These are phyloP conservation scores for Argentina anserina DNA, from an alignment of 306 rosid species.

Conservation along the genomic window DNA sequence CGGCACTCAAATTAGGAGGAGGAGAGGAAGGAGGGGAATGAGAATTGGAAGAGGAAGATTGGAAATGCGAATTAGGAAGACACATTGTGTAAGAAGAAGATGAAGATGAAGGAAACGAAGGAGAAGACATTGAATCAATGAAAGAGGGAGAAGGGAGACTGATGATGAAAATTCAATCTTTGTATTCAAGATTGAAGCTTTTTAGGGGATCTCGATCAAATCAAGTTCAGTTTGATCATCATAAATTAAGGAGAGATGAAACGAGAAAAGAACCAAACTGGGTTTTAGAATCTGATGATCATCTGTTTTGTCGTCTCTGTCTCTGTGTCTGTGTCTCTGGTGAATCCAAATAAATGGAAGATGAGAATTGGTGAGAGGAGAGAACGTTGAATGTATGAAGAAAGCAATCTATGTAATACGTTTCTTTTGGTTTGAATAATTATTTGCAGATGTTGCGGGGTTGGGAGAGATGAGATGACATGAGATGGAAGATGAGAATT, in stretches of 20 bases:
- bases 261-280: neutral
- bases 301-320: neutral
- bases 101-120: constrained; percentile 13
- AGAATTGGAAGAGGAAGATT: constrained; percentile 23
- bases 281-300: neutral
- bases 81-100: constrained; percentile 7
- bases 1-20: neutral
- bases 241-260: too few relatives aligned
- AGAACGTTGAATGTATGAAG: neutral
- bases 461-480: too few relatives aligned
- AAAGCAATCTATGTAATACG: neutral
- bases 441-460: neutral
- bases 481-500: neutral
- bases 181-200: neutral
- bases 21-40: constrained; percentile 12
- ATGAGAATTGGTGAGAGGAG: neutral
- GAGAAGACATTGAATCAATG: neutral
- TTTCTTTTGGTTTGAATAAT: neutral
- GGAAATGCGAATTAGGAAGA: constrained; percentile 18
- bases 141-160: neutral
- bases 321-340: neutral
- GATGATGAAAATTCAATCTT: neutral
- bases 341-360: neutral
- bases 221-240: neutral
- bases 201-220: neutral